Base-by-base conservation (phyloP, 2,329 filamentous ascomycete genomes). In the Sordariomycetes sp. region DNA sequence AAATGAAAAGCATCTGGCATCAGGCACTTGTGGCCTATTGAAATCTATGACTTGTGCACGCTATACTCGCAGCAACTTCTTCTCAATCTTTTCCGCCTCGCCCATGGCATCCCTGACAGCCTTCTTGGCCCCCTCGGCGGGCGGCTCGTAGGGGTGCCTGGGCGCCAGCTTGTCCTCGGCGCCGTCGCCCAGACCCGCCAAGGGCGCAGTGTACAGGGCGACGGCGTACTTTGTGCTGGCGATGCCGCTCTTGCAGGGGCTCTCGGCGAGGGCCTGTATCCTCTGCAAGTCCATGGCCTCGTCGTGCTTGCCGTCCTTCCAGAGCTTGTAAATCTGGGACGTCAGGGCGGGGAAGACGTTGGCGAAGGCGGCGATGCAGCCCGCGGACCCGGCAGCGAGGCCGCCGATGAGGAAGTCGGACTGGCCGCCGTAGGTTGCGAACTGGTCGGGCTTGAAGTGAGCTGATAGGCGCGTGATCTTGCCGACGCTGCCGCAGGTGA, bases 141-240 rank as follows among this genome's bases (percentile, higher is more conserved):
- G 59, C 34, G 58, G 58, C 42, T 72, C 59, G 46, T 83, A 83
- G n/a, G 79, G 79, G 38, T 67, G 64, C 35, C 78, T 62, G 1
- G 77, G 77, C 50, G 56, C 59, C 52, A 82, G 49, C 53, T 72
- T 70, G 50, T 66, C 62, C 52, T 69, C 68, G 3, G 76, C 74
- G n/a, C n/a, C n/a, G 2, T 65, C 68, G 38, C 72, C 65, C 24
- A 84, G 71, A 0, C 75, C 75, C 2, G 79, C 78, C 33, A 57
- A 53, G 37, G 54, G 64, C 2, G 75, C 80, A 21, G 73, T 73
- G 42, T 69, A 74, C 21, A 76, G 55, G 3, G 73, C 68, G 0
- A 75, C 76, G 0, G 78, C 80, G 48, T 79, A 82, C 57, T 85
- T 84, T n/a, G 72, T 75, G 3, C 66, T 64, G 8, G 76, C 77